phyloP scores from a whole-genome alignment of 1,284 basidiomycete species.

The Trametes polyzona region DNA sequence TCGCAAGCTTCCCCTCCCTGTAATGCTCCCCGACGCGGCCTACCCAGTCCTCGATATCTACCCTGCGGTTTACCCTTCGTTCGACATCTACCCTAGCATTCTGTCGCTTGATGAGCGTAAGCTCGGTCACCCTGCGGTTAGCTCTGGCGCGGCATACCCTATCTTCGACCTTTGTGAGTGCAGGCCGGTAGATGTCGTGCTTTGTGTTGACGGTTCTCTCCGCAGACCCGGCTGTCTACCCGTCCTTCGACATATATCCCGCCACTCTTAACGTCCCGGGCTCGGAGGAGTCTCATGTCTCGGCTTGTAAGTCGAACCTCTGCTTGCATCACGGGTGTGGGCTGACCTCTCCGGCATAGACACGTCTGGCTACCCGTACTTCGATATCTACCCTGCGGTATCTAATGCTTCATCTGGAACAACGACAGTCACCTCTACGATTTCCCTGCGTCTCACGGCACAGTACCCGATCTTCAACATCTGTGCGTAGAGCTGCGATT shows the following conservation, averaged over 20 bases:
- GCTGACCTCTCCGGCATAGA: slow-evolving; percentile 8
- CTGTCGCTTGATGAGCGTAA: slow-evolving; percentile 14
- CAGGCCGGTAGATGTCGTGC: neutral
- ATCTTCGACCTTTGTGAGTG: slow-evolving; percentile 40
- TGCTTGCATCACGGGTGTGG: neutral
- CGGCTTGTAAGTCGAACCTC: slow-evolving; percentile 5
- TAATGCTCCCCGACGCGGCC: slow-evolving; percentile 4
- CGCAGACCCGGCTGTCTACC: slow-evolving; percentile 31
- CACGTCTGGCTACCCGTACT: slow-evolving; percentile 27
- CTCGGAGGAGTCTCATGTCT: neutral
- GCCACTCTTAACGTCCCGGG: slow-evolving; percentile 7
- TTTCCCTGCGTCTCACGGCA: neutral
- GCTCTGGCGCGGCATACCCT: slow-evolving; percentile 31
- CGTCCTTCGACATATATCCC: slow-evolving; percentile 35
- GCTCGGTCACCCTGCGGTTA: slow-evolving; percentile 7
- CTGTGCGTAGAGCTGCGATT: neutral
- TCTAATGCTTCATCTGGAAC: neutral
- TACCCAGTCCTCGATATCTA: slow-evolving; percentile 44
- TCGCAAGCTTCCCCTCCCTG: slow-evolving; percentile 9
- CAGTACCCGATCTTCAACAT: slow-evolving; percentile 21
- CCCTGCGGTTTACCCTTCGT: slow-evolving; percentile 44
- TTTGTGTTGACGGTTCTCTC: neutral
- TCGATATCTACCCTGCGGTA: slow-evolving; percentile 20
- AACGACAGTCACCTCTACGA: neutral
- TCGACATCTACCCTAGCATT: slow-evolving; percentile 33